Evolutionary conservation across 176 grass and related monocot genomes (phyloP), one percentile per base, ranked within the genome.

Genomic region (Eremochloa ophiuroides): DNA sequence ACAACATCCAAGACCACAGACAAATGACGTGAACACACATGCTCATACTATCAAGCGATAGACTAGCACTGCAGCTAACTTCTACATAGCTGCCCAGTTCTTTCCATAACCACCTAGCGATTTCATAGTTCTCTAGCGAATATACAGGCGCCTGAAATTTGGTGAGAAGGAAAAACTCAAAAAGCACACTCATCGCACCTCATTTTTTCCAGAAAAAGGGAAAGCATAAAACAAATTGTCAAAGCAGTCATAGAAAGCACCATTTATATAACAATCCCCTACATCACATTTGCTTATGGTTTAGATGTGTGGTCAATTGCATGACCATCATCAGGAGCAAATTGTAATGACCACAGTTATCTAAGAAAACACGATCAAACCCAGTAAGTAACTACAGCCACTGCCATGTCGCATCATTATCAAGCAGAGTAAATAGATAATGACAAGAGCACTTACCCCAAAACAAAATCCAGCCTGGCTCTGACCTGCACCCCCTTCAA

Each of bases 401-500:
- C 51, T 40, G 43, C 4, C 18, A 25, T 11, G 29, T 33, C 27
- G 85, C 66, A 78, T 71, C 41, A 64, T 72, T 17, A 35, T 50
- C 56, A 85, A 47, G 27, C 4, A 33, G 63, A 37, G 47, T 56
- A 85, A 56, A 82, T 37, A 12, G 34, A 28, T 64, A 64, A 33
- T 23, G 29, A 14, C 55, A 12, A 3, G 17, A n/a, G 61, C 17
- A 62, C 87, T 97, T 86, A 94, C 94, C 87, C 91, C 91, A 74
- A 97, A 90, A 85, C 91, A 97, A 72, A 97, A 97, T 10, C 58
- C 62, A 26, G 34, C 34, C 14, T 80, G 62, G 23, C 5, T 11
- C n/a, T 71, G 68, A 46, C 59, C 82, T 1, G 39, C 13, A 41
- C 68, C 80, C 41, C 44, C 66, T 63, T 87, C 88, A 25, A 74